Conservation (phyloP, 139 green algal species). For the Micromonas pusilla region DNA sequence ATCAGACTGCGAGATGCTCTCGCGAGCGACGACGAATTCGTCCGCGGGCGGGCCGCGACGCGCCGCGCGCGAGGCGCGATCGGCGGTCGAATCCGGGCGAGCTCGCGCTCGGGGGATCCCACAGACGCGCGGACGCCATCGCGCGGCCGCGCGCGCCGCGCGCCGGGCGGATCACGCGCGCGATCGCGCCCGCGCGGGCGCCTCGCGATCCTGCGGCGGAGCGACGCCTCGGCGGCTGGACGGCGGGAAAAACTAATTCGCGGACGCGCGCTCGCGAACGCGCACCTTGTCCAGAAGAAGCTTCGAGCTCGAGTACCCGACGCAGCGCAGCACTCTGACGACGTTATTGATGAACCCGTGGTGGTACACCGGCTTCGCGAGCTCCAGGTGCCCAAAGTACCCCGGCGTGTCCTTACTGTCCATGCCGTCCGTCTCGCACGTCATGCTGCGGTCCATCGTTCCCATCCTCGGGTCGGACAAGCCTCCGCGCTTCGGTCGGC, state of each 20-base stretch:
- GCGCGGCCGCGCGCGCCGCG: no score
- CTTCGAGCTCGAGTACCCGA: conserved; percentile 82
- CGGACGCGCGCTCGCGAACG: no score
- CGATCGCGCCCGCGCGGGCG: no score
- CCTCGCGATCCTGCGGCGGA: no score
- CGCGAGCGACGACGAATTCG: neutral
- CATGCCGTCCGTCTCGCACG: conserved; percentile 40
- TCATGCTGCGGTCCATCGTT: conserved; percentile 62
- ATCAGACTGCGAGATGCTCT: conserved; percentile 47
- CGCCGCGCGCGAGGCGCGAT: neutral
- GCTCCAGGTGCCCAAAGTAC: conserved; percentile 96
- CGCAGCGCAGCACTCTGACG: conserved; percentile 85
- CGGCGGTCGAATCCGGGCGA: no score
- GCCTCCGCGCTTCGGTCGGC: conserved; percentile 72
- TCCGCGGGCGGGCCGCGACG: no score
- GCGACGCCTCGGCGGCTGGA: no score
- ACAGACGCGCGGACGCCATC: no score
- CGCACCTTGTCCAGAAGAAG: conserved; percentile 75
- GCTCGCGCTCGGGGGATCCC: no score
- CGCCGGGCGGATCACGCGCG: no score
- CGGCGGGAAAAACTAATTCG: no score
- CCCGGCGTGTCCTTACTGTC: conserved; percentile 76
- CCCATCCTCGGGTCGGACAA: conserved; percentile 88
- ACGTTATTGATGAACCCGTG: conserved; percentile 92
- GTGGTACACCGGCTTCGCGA: conserved; percentile 93